These are phyloP conservation scores for Tricholomella constricta DNA, from an alignment of 768 basidiomycete genomes.

Conservation along the genomic window DNA sequence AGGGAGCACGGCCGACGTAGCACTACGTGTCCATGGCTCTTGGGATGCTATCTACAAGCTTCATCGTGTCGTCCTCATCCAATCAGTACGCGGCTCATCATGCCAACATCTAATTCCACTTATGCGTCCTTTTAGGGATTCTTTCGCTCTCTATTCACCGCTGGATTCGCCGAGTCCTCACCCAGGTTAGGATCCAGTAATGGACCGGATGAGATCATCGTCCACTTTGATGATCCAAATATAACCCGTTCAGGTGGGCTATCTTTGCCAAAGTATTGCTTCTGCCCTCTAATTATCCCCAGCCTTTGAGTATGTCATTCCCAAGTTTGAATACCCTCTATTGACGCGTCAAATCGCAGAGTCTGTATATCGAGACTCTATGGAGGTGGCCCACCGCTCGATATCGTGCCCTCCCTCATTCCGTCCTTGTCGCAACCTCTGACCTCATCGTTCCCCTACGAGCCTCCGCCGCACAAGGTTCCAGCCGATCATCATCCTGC, in stretches of 20 bases:
- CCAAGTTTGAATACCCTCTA: not conserved
- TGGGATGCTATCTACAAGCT: conserved; percentile 75
- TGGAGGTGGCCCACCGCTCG: conserved; percentile 78
- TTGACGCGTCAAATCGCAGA: conserved; percentile 38
- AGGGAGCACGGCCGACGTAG: conserved; percentile 76
- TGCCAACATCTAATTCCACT: not conserved
- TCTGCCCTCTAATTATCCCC: conserved; percentile 14
- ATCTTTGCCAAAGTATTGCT: conserved; percentile 6
- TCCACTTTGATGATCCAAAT: conserved; percentile 82
- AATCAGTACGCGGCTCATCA: conserved; percentile 58
- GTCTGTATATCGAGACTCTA: conserved; percentile 87
- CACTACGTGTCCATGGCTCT: conserved; percentile 64
- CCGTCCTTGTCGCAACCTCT: conserved; percentile 71
- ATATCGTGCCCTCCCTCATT: conserved; percentile 63
- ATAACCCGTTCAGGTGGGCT: conserved; percentile 82
- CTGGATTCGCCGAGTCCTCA: conserved; percentile 70
- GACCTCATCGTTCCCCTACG: conserved; percentile 60
- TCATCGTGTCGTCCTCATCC: conserved; percentile 86
- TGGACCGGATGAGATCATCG: conserved; percentile 57
- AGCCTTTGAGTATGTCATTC: conserved; percentile 84
- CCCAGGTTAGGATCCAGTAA: conserved; percentile 26
- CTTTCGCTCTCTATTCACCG: conserved; percentile 85
- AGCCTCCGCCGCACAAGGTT: conserved; percentile 26
- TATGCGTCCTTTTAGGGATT: conserved; percentile 58
- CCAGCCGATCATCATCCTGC: conserved; percentile 70